Evolutionary conservation across 1,284 basidiomycete genomes (phyloP).

Genomic region (Trichosporon coremiiforme): DNA sequence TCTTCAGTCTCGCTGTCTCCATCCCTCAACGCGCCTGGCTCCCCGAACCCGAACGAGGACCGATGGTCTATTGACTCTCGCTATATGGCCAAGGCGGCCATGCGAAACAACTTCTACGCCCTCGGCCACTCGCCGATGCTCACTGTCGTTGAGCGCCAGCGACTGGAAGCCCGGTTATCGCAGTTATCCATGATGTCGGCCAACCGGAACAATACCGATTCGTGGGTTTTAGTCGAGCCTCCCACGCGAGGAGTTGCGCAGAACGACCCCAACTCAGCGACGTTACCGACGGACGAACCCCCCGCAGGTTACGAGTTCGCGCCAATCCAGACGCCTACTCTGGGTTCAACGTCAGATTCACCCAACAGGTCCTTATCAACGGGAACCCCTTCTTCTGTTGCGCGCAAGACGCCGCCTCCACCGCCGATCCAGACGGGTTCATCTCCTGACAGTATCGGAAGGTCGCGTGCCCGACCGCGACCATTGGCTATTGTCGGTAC

Average conservation of each 20-base stretch:
- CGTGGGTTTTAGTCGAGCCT: conserved; percentile 1
- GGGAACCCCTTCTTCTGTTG: background rate
- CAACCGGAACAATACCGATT: conserved; percentile 4
- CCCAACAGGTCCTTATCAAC: background rate
- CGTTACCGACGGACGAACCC: background rate
- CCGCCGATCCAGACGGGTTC: background rate
- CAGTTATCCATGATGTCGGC: conserved; percentile 9
- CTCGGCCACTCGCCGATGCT: conserved; percentile 29
- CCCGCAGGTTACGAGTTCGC: conserved; percentile 15
- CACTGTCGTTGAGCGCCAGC: conserved; percentile 17
- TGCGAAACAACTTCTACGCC: conserved; percentile 26
- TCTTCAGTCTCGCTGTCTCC: background rate
- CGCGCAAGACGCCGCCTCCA: conserved; percentile 4
- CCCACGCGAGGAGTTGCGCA: conserved; percentile 1
- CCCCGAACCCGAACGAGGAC: conserved; percentile 23
- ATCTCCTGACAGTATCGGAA: background rate
- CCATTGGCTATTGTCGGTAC: conserved; percentile 9
- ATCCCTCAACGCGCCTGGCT: conserved; percentile 12
- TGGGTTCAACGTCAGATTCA: background rate
- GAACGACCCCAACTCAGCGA: conserved; percentile 5
- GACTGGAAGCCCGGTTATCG: conserved; percentile 7
- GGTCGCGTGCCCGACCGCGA: background rate
- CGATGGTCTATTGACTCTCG: conserved; percentile 25
- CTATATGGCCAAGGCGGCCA: conserved; percentile 9
- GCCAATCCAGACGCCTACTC: background rate